These are phyloP conservation scores for Pythium myriotylum DNA, from an alignment of 352 stramenopile species.

Conservation along the genomic window DNA sequence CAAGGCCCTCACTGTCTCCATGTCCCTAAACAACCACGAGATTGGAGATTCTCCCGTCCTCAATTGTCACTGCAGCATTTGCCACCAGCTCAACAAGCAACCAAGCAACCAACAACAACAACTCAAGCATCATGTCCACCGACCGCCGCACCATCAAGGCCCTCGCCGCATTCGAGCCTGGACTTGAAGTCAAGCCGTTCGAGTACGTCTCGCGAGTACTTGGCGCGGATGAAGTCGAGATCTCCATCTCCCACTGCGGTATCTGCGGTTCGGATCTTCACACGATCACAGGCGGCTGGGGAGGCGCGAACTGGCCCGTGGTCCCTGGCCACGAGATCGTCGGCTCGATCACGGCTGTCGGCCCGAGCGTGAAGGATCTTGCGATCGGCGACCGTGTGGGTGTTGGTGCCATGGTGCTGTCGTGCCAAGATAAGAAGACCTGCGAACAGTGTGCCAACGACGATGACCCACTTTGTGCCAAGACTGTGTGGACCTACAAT, in stretches of 20 bases:
- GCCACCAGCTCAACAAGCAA: too few relatives aligned
- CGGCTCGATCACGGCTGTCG: conserved; percentile 6
- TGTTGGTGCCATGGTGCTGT: not conserved
- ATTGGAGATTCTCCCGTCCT: too few relatives aligned
- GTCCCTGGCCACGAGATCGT: conserved; percentile 33
- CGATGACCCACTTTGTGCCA: not conserved
- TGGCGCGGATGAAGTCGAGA: conserved; percentile 4
- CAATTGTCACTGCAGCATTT: too few relatives aligned
- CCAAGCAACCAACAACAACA: too few relatives aligned
- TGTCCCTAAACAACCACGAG: too few relatives aligned
- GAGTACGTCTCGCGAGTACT: conserved; percentile 18
- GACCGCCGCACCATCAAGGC: conserved; percentile 15
- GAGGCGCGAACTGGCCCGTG: conserved; percentile 17
- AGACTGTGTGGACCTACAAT: conserved; percentile 22
- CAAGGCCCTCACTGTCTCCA: too few relatives aligned
- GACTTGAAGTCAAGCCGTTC: conserved; percentile 14
- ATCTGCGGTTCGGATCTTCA: conserved; percentile 29
- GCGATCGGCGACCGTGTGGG: conserved; percentile 2
- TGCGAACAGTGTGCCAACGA: not conserved
- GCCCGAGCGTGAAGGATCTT: conserved; percentile 1
- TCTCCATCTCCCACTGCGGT: conserved; percentile 19
- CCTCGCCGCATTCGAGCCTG: conserved; percentile 10
- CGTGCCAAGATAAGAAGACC: conserved; percentile 27
- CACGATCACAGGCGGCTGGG: conserved; percentile 26
- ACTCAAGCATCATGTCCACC: not conserved